Evolutionary conservation across 2,329 filamentous ascomycete species (phyloP), one percentile per base, ranked within the genome.

Genomic region (Aureobasidium sp.): DNA sequence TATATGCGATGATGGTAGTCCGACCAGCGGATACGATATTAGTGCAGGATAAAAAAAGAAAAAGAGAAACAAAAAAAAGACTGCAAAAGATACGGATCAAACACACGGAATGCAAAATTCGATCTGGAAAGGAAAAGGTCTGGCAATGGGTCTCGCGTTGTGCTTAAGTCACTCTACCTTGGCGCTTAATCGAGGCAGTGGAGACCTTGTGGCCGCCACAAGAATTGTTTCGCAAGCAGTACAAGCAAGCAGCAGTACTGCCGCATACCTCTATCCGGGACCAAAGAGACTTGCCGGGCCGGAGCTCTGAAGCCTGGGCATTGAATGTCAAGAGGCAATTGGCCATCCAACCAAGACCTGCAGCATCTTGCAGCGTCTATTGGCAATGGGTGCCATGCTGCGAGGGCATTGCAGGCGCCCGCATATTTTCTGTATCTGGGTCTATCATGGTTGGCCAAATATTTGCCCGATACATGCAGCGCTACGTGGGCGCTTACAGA

Each of bases 21-120:
- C 73, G 78, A 68, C 79, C 78, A 76, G 79, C 78, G 76, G 77
- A 69, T 67, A 68, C 7, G 68, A 72, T 68, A 68, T 64, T 59
- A 52, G 64, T 44, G 53, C 55, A 65, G 65, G 61, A 53, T 62
- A 65, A 66, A 65, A 47, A 46, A 66, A 67, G 61, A 55, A 41
- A 65, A 67, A 68, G 67, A 60, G 63, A 69, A 67, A 66, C 63
- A 67, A 65, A 66, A 63, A 29, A 8, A 32, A 32, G 29, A 64
- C 65, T 29, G 43, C 63, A 63, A 65, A 66, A 65, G 66, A 65
- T 46, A 52, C 17, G 32, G 37, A 48, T 20, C 20, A 44, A 26
- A 26, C 34, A 15, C 10, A 59, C 43, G 64, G 63, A 64, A 61
- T 65, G 67, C 56, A 64, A 50, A 53, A 64, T 53, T 50, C 63